phyloP scores from a whole-genome alignment of 2,329 filamentous ascomycete species.

The Macroventuria anomochaeta region DNA sequence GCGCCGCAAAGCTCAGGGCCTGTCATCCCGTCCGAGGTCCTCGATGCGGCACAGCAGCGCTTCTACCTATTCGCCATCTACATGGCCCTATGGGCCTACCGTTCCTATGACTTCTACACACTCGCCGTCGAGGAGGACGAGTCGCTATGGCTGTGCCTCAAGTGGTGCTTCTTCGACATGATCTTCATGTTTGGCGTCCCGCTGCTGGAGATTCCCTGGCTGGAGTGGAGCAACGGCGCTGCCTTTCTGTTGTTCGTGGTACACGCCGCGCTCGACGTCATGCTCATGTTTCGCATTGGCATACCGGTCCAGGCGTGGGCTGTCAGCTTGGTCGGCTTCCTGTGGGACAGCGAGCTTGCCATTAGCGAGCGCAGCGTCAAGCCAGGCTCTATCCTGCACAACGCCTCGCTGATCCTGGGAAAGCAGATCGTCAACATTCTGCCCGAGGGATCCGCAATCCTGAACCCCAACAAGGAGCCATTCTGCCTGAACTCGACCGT shows the following conservation, averaged over 20 bases:
- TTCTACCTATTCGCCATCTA: conserved; percentile 87
- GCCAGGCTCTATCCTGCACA: conserved; percentile 84
- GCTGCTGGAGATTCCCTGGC: conserved; percentile 89
- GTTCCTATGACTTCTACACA: conserved; percentile 83
- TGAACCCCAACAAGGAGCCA: conserved; percentile 81
- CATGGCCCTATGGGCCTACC: conserved; percentile 76
- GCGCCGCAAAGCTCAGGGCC: conserved; percentile 56
- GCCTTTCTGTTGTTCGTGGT: conserved; percentile 73
- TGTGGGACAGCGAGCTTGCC: conserved; percentile 91
- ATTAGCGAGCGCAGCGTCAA: conserved; percentile 95
- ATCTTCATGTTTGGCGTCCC: conserved; percentile 87
- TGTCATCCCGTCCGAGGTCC: conserved; percentile 77
- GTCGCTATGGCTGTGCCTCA: conserved; percentile 89
- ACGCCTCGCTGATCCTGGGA: conserved; percentile 90
- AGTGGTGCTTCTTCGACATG: conserved; percentile 90
- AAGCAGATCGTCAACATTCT: conserved; percentile 98
- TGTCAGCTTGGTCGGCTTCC: conserved; percentile 74
- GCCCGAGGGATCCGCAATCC: conserved; percentile 88
- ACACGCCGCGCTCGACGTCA: conserved; percentile 77
- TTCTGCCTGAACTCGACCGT: conserved; percentile 78
- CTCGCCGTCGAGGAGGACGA: conserved; percentile 81
- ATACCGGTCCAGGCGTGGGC: conserved; percentile 78
- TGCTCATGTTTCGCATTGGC: conserved; percentile 92
- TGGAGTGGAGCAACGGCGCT: conserved; percentile 83
- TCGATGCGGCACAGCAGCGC: conserved; percentile 91